These are phyloP conservation scores for Fonsecaea pugnacius DNA, from an alignment of 2,329 filamentous ascomycete species.

Conservation along the genomic window DNA sequence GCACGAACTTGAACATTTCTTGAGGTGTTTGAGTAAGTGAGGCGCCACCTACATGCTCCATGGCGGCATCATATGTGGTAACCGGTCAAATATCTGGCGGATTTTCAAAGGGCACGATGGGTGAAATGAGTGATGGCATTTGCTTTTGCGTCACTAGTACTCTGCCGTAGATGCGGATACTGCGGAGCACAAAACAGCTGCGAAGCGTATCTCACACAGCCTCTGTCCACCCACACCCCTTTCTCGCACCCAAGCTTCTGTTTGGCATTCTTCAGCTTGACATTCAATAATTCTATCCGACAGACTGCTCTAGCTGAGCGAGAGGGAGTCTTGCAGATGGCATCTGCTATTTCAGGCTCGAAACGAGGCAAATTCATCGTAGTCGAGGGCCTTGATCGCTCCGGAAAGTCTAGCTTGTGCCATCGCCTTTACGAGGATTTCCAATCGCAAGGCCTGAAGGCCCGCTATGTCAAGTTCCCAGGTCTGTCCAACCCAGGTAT, in stretches of 20 bases:
- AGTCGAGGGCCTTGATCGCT: conserved; percentile 85
- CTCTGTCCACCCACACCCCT: too few species aligned
- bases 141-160: not conserved
- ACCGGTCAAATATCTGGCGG: not conserved
- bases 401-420: conserved; percentile 91
- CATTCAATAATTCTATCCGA: not conserved
- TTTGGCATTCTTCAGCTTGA: not conserved
- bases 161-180: not conserved
- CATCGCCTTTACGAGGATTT: conserved; percentile 65
- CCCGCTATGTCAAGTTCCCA: conserved; percentile 68
- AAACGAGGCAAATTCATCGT: conserved; percentile 72
- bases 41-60: conserved; percentile 21
- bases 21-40: conserved; percentile 30
- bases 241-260: not conserved
- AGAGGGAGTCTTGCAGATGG: not conserved
- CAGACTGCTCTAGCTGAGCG: not conserved
- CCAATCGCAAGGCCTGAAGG: conserved; percentile 54
- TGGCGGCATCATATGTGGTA: conserved; percentile 24
- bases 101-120: not conserved
- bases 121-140: not conserved
- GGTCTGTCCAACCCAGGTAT: conserved; percentile 51
- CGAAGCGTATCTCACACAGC: not conserved
- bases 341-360: not conserved
- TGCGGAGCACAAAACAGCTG: not conserved
- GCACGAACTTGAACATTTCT: conserved; percentile 47